Evolutionary conservation across 495 filamentous ascomycete genomes (phyloP).

Genomic region (Penicillium bialowiezense): DNA sequence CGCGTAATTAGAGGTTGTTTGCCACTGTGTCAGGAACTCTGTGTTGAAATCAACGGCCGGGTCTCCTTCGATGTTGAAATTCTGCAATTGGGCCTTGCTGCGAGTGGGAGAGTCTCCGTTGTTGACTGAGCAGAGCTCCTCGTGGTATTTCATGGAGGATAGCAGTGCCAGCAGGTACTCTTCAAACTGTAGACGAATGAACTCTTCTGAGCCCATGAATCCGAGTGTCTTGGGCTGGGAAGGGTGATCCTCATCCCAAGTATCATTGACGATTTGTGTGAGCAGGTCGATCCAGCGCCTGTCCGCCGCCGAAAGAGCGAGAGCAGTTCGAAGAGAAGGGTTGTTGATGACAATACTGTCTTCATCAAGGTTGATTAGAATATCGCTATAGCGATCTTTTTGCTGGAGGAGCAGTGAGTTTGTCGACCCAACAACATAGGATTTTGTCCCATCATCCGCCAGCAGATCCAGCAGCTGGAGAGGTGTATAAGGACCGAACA

Average conservation of each 20-base stretch:
- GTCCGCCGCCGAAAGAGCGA: conserved; percentile 82
- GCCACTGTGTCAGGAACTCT: conserved; percentile 75
- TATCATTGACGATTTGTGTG: conserved; percentile 88
- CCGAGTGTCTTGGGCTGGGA: conserved; percentile 87
- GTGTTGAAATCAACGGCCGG: conserved; percentile 75
- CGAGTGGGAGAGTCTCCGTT: conserved; percentile 28
- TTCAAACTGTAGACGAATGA: conserved; percentile 96
- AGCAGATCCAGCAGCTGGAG: conserved; percentile 93
- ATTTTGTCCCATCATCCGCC: conserved; percentile 92
- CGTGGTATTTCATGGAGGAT: conserved; percentile 84
- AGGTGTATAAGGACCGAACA: conserved; percentile 96
- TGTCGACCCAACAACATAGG: conserved; percentile 94
- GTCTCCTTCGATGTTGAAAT: conserved; percentile 68
- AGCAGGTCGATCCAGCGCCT: conserved; percentile 96
- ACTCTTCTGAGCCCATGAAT: conserved; percentile 95
- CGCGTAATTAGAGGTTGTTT: conserved; percentile 80
- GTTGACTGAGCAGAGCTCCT: conserved; percentile 54
- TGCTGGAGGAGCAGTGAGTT: conserved; percentile 93
- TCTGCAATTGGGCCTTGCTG: conserved; percentile 34
- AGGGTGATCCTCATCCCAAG: conserved; percentile 92
- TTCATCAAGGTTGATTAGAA: conserved; percentile 95
- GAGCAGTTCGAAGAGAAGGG: conserved; percentile 68
- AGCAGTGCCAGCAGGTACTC: conserved; percentile 91
- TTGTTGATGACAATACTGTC: conserved; percentile 80
- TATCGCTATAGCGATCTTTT: conserved; percentile 95